These are phyloP conservation scores for Geranium incanum DNA, from an alignment of 441 rosid species.

Conservation along the genomic window DNA sequence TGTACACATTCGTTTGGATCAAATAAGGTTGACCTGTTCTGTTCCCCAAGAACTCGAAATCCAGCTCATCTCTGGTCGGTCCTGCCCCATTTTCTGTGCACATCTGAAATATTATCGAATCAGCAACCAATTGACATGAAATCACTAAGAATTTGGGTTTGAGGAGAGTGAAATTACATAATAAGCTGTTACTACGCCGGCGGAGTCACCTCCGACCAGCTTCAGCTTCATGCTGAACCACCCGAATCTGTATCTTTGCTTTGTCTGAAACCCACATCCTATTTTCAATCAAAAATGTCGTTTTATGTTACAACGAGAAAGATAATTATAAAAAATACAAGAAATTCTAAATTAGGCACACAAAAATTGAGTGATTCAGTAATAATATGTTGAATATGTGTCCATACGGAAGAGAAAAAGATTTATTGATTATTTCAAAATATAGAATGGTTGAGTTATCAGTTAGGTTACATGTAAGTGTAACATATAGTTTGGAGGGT, in stretches of 20 bases:
- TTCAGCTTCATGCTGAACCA: slow-evolving; percentile 76
- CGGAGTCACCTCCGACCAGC: slow-evolving; percentile 77
- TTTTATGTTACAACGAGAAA: too few species aligned
- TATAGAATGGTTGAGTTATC: too few species aligned
- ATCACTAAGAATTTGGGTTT: neutral
- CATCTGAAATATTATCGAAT: slow-evolving; percentile 37
- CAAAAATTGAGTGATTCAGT: too few species aligned
- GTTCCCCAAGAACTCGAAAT: slow-evolving; percentile 65
- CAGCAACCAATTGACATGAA: neutral
- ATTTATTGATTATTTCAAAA: too few species aligned
- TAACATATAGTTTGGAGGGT: too few species aligned
- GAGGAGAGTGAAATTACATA: slow-evolving; percentile 32
- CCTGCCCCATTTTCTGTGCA: slow-evolving; percentile 61
- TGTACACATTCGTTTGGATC: slow-evolving; percentile 53
- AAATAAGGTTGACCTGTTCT: slow-evolving; percentile 56
- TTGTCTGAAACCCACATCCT: slow-evolving; percentile 81
- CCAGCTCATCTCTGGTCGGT: slow-evolving; percentile 39
- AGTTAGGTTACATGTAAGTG: too few species aligned
- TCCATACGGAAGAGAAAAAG: too few species aligned
- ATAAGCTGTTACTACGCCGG: slow-evolving; percentile 80
- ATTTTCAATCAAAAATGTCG: neutral
- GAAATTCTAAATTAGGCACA: too few species aligned
- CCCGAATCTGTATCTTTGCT: slow-evolving; percentile 66
- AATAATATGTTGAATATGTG: too few species aligned
- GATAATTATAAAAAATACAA: too few species aligned